A percentile compares a stretch with the other conserved stretches of the same genome.
These are phyloP conservation scores for Chlamydomonas sp. DNA, from an alignment of 139 green algal species.

Conservation along the genomic window DNA sequence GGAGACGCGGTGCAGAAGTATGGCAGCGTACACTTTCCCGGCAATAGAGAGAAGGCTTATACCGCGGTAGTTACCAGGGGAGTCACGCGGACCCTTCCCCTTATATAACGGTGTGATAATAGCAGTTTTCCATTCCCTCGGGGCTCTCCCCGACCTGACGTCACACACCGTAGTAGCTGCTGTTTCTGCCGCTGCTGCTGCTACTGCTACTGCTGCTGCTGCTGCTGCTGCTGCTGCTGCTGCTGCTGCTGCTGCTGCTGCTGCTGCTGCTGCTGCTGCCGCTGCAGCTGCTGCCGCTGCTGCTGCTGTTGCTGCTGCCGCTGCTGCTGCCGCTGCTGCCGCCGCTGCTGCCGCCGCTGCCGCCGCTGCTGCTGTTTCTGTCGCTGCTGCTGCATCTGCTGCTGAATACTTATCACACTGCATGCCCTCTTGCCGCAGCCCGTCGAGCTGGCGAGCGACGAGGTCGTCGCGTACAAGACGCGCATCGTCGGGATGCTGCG, in stretches of 20 bases:
- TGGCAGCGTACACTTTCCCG: too few species aligned
- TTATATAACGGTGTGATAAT: too few species aligned
- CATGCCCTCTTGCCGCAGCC: not conserved
- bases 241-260: not conserved
- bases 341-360: not conserved
- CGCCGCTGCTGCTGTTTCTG: not conserved
- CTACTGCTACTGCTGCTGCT: not conserved
- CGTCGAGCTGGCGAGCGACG: constrained; percentile 16
- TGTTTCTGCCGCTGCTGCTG: not conserved
- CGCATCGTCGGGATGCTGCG: constrained; percentile 41
- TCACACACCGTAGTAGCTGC: constrained; percentile 1
- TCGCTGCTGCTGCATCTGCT: too few species aligned
- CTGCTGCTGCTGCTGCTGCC: not conserved
- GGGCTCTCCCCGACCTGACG: too few species aligned
- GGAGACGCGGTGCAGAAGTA: too few species aligned
- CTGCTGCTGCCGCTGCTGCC: not conserved
- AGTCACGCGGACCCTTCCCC: too few species aligned
- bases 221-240: not conserved
- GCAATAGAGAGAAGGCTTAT: too few species aligned
- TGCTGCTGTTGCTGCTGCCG: not conserved
- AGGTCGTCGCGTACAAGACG: constrained; percentile 25
- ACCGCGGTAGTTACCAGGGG: too few species aligned
- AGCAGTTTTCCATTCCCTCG: too few species aligned
- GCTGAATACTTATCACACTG: not conserved
- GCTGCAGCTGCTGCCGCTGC: not conserved